A percentile compares a stretch with the other conserved stretches of the same genome.
These are phyloP conservation scores for Kuraishia hungarica DNA, from an alignment of 805 yeast genomes.

Conservation along the genomic window DNA sequence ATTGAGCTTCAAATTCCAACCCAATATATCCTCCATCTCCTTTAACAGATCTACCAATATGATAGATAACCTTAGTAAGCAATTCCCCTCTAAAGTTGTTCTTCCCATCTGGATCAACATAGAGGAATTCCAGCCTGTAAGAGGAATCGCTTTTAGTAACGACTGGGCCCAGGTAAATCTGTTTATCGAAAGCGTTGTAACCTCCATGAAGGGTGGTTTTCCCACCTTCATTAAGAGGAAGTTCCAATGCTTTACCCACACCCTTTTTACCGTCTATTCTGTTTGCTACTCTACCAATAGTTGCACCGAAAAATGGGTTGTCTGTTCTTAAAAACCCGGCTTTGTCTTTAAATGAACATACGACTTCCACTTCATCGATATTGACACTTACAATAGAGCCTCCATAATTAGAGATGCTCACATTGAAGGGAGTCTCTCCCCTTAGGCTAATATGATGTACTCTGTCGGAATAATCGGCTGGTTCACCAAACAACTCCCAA, in stretches of 20 bases:
- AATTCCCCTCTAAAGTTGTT: not conserved
- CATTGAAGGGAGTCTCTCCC: constrained; percentile 20
- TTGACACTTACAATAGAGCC: constrained; percentile 37
- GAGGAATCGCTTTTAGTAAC: constrained; percentile 25
- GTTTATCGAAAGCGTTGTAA: constrained; percentile 38
- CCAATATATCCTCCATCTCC: constrained; percentile 23
- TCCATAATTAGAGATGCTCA: constrained; percentile 39
- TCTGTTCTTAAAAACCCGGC: constrained; percentile 16
- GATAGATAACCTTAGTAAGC: not conserved
- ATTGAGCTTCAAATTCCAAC: constrained; percentile 37
- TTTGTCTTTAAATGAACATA: constrained; percentile 28
- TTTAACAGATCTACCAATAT: not conserved
- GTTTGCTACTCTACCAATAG: constrained; percentile 60
- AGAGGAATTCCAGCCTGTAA: constrained; percentile 26
- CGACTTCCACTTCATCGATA: constrained; percentile 30
- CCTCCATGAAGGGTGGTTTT: constrained; percentile 48
- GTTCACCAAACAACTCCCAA: constrained; percentile 22
- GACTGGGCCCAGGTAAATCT: constrained; percentile 45
- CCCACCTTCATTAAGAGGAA: constrained; percentile 31
- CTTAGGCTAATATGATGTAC: constrained; percentile 19
- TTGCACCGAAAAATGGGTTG: constrained; percentile 53
- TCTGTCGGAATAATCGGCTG: constrained; percentile 20
- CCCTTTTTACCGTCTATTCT: constrained; percentile 36
- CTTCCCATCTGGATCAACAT: constrained; percentile 35
- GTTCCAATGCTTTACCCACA: constrained; percentile 27